Percentiles rank a stretch among this genome's conserved stretches.
phyloP scores from a whole-genome alignment of 202 grass and related monocot species.

The Dendrocalamus latiflorus region DNA sequence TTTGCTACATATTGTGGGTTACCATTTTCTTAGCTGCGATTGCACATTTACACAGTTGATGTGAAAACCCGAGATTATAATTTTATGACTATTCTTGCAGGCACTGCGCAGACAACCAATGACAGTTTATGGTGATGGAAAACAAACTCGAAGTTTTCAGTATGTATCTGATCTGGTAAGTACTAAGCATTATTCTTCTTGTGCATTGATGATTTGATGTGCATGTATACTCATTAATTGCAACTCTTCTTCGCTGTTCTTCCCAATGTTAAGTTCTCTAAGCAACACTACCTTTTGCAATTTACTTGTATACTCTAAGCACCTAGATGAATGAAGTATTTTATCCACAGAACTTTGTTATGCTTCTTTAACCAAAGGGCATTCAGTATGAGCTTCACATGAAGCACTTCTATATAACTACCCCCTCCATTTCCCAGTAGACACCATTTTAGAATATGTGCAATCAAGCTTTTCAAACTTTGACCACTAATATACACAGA shows the following conservation, averaged over 20 bases:
- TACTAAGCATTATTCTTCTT: background rate
- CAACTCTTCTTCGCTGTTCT: background rate
- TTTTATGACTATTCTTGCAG: constrained; percentile 29
- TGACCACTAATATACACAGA: background rate
- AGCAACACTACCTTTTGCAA: constrained; percentile 9
- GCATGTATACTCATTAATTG: background rate
- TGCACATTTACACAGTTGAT: background rate
- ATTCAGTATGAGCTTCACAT: background rate
- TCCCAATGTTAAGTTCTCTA: background rate
- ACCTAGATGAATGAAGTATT: background rate
- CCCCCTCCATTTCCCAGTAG: background rate
- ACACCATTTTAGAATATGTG: background rate
- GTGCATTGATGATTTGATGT: background rate
- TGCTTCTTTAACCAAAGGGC: background rate
- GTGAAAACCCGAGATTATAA: background rate
- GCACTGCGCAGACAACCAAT: constrained; percentile 67
- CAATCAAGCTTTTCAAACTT: background rate
- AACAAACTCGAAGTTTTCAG: constrained; percentile 82
- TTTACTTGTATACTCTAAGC: constrained; percentile 3
- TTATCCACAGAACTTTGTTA: constrained; percentile 4
- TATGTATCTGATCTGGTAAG: constrained; percentile 83
- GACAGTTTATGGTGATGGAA: constrained; percentile 81
- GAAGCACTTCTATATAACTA: background rate
- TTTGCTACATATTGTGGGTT: background rate
- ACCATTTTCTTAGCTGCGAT: background rate